Evolutionary conservation across 2,329 filamentous ascomycete genomes (phyloP).

Genomic region (Pyrenochaeta sp.): DNA sequence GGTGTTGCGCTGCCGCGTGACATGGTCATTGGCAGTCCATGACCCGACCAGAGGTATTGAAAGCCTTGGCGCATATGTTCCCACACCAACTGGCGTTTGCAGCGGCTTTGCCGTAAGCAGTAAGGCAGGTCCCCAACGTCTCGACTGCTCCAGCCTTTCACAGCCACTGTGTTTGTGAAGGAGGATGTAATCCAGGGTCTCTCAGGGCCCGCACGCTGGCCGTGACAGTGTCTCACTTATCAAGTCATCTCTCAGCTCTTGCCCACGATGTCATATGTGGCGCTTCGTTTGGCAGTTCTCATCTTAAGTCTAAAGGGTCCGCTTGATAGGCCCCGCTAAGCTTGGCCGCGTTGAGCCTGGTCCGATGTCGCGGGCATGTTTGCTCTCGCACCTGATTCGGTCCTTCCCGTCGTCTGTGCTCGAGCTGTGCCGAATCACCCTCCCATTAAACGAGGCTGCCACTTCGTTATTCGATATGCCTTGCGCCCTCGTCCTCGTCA

Average conservation of each 20-base stretch:
- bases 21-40: constrained; percentile 34
- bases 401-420: constrained; percentile 37
- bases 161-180: constrained; percentile 4
- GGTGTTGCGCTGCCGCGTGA: constrained; percentile 30
- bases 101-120: constrained; percentile 25
- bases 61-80: constrained; percentile 26
- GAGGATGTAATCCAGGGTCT: constrained; percentile 2
- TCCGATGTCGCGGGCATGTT: constrained; percentile 38
- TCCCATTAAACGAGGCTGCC: constrained; percentile 39
- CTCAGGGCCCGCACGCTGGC: neutral
- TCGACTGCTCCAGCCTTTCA: constrained; percentile 18
- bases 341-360: constrained; percentile 25
- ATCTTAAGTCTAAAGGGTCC: constrained; percentile 3
- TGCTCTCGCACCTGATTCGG: constrained; percentile 40
- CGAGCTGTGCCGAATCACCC: constrained; percentile 22
- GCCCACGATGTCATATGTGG: constrained; percentile 28
- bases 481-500: constrained; percentile 33
- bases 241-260: constrained; percentile 2
- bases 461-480: constrained; percentile 30
- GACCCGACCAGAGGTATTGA: constrained; percentile 17
- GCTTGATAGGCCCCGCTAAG: constrained; percentile 22
- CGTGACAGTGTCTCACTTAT: neutral
- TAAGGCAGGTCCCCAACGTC: constrained; percentile 18
- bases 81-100: constrained; percentile 26
- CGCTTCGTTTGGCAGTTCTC: constrained; percentile 13